These are phyloP conservation scores for Botrytis byssoidea DNA, from an alignment of 2,329 filamentous ascomycete species.

Conservation along the genomic window DNA sequence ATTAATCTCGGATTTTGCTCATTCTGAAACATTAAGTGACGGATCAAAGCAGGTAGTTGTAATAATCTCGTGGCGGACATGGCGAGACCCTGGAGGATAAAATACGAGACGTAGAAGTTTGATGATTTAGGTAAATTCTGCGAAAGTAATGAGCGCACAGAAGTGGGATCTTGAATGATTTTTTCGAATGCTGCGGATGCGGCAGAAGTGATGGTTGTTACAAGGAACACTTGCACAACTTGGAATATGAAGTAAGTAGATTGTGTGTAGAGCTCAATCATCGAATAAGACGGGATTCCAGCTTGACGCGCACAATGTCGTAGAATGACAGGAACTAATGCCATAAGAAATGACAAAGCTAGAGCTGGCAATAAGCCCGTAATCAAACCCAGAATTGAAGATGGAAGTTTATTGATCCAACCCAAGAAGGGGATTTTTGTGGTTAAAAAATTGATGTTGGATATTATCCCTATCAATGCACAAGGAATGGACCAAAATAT, in stretches of 20 bases:
- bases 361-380: conserved; percentile 61
- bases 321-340: conserved; percentile 58
- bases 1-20: conserved; percentile 62
- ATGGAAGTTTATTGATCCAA: conserved; percentile 58
- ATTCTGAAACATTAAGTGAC: conserved; percentile 55
- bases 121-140: conserved; percentile 59
- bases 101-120: conserved; percentile 69
- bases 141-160: conserved; percentile 51
- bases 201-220: conserved; percentile 63
- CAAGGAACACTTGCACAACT: conserved; percentile 65
- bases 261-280: conserved; percentile 61
- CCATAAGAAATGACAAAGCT: conserved; percentile 59
- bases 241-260: conserved; percentile 64
- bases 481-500: conserved; percentile 69
- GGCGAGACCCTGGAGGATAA: conserved; percentile 63
- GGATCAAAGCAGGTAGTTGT: conserved; percentile 56
- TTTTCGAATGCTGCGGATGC: conserved; percentile 54
- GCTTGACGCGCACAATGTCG: conserved; percentile 59
- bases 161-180: conserved; percentile 51
- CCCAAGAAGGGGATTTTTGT: conserved; percentile 52
- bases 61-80: conserved; percentile 59
- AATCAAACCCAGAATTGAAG: conserved; percentile 56
- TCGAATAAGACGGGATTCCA: conserved; percentile 57
- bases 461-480: conserved; percentile 62
- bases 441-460: conserved; percentile 59